Evolutionary conservation across 2,329 filamentous ascomycete species (phyloP), one percentile per base, ranked within the genome.

Genomic region (Botrytis hyacinthi): DNA sequence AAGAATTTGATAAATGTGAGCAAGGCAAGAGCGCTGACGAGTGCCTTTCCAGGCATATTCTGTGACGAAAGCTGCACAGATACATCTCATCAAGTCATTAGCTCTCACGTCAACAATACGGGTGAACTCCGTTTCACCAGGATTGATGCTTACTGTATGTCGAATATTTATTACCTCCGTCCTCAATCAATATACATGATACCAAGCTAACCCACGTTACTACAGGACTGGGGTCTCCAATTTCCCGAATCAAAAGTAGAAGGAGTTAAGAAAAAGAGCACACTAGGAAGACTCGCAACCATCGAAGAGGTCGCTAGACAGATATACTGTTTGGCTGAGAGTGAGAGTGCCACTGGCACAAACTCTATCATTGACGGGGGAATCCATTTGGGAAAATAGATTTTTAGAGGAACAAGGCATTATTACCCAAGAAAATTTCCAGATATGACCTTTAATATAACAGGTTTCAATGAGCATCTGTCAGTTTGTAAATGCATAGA

Each of bases 21-120:
- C 20, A n/a, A 10, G 18, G 14, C 9, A 18, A 42, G 9, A 35
- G 22, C 29, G 14, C 35, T 26, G 35, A 61, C 12, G 8, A 62
- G 16, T 12, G 8, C 42, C 3, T n/a, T 29, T 35, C 57, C 65
- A 87, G 90, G 88, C 93, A 5, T 96, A 96, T 79, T 86, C 90
- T 0, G 91, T 95, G 29, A 92, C 92, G 54, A 96, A 96, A 81
- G 88, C 93, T 0, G 93, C 93, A 18, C 88, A 91, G 73, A 82
- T 90, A 54, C 88, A 90, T 78, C 83, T 91, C 5, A 83, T 85
- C 26, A 89, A 87, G 76, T 84, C 83, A 14, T 82, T 90, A 46
- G 88, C 88, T 0, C 78, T 83, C 7, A 86, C 87, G 73, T 85
- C 85, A 18, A 85, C 84, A 61, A 87, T 91, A 35, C 80, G 88